Conservation (phyloP, 805 yeast genomes). For the Wickerhamiella siamensis region DNA sequence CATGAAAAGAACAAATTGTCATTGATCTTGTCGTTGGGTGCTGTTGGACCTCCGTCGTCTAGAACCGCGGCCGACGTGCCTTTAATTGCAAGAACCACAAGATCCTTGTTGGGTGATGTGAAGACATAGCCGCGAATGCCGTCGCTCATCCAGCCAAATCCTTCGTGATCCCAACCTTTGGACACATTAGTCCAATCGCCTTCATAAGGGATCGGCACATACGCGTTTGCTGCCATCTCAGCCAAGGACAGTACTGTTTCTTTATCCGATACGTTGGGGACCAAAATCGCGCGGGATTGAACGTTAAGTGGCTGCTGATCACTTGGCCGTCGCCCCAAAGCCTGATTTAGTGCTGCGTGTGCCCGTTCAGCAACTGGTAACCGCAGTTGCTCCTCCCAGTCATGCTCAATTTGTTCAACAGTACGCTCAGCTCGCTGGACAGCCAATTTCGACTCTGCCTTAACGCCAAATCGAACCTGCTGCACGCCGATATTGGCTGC, state of each 20-base stretch:
- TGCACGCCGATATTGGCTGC: conserved; percentile 1
- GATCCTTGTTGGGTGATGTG: conserved; percentile 38
- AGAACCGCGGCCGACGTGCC: conserved; percentile 82
- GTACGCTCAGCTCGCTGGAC: conserved; percentile 22
- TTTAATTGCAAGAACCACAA: conserved; percentile 67
- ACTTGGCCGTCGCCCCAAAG: conserved; percentile 17
- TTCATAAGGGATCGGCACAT: conserved; percentile 57
- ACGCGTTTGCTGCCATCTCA: conserved; percentile 79
- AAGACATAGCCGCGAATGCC: conserved; percentile 90
- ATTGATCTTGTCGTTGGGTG: conserved; percentile 64
- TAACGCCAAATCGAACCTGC: not conserved
- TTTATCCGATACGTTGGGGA: conserved; percentile 66
- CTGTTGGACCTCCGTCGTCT: conserved; percentile 46
- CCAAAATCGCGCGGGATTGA: conserved; percentile 36
- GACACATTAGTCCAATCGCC: conserved; percentile 79
- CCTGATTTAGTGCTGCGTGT: conserved; percentile 12
- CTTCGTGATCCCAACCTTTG: conserved; percentile 25
- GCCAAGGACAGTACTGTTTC: conserved; percentile 66
- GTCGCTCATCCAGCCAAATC: conserved; percentile 75
- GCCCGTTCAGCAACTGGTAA: conserved; percentile 14
- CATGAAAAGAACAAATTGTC: conserved; percentile 86
- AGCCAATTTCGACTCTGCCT: not conserved
- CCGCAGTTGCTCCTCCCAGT: conserved; percentile 41
- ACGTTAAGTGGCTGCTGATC: conserved; percentile 40
- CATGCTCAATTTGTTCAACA: conserved; percentile 38